These are phyloP conservation scores for Exophiala sp. DNA, from an alignment of 2,329 filamentous ascomycete species.

Conservation along the genomic window DNA sequence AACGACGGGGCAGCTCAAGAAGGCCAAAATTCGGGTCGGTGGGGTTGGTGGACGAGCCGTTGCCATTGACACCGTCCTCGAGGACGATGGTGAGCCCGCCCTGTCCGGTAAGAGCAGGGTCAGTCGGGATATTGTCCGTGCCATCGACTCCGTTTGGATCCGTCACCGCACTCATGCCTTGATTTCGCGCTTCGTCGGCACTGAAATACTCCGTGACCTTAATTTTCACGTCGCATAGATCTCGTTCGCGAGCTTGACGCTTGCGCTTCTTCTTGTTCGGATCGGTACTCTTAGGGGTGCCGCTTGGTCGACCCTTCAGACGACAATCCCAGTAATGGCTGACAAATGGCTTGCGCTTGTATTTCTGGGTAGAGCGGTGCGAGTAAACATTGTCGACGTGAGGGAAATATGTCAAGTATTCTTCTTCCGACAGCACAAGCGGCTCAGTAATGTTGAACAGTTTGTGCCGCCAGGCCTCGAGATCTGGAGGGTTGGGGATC, in stretches of 20 bases:
- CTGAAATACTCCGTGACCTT: slow-evolving; percentile 79
- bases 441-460: slow-evolving; percentile 73
- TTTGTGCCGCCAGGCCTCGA: slow-evolving; percentile 66
- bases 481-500: slow-evolving; percentile 62
- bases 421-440: slow-evolving; percentile 68
- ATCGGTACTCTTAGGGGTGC: slow-evolving; percentile 70
- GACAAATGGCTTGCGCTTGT: slow-evolving; percentile 78
- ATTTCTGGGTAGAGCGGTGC: slow-evolving; percentile 74
- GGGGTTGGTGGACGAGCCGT: slow-evolving; percentile 18
- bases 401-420: slow-evolving; percentile 77
- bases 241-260: slow-evolving; percentile 67
- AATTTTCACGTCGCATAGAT: slow-evolving; percentile 83
- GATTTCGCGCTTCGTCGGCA: slow-evolving; percentile 36
- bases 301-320: slow-evolving; percentile 73
- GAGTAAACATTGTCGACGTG: slow-evolving; percentile 84
- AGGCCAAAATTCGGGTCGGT: slow-evolving; percentile 39
- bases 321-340: slow-evolving; percentile 84
- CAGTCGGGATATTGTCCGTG: slow-evolving; percentile 13
- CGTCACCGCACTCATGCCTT: slow-evolving; percentile 17
- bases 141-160: slow-evolving; percentile 33
- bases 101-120: slow-evolving; percentile 15
- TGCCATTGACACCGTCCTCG: slow-evolving; percentile 18
- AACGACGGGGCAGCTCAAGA: slow-evolving; percentile 38
- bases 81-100: slow-evolving; percentile 28
- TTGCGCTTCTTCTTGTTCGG: slow-evolving; percentile 80